These are phyloP conservation scores for Verbena officinalis DNA, from an alignment of 257 asterid species.

Conservation along the genomic window DNA sequence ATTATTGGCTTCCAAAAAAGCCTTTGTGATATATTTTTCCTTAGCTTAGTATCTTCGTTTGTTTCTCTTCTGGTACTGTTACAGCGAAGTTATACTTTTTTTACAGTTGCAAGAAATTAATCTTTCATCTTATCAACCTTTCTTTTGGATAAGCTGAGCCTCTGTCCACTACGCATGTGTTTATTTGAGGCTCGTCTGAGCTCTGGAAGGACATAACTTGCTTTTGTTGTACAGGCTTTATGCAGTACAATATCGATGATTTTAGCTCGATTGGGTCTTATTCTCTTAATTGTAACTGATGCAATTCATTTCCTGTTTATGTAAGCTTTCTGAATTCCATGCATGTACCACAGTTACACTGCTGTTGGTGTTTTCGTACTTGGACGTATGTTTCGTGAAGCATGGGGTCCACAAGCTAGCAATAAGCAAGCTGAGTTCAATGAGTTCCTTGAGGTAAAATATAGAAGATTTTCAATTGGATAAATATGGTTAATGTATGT, in stretches of 20 bases:
- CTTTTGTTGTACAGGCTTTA: constrained; percentile 1
- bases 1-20: not conserved
- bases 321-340: constrained; percentile 35
- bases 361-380: constrained; percentile 99
- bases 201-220: constrained; percentile 23
- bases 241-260: constrained; percentile 20
- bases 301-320: constrained; percentile 27
- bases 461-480: constrained; percentile 10
- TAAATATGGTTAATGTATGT: not conserved
- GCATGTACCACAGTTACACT: constrained; percentile 64
- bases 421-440: constrained; percentile 94
- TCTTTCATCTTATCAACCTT: not conserved
- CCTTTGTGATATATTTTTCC: not conserved
- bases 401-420: constrained; percentile 89
- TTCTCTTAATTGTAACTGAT: constrained; percentile 24
- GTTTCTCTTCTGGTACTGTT: constrained; percentile 1
- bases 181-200: constrained; percentile 1
- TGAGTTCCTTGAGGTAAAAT: constrained; percentile 76
- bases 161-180: not conserved
- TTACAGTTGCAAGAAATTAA: constrained; percentile 6
- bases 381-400: constrained; percentile 84
- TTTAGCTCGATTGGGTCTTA: too few species aligned
- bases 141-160: not conserved
- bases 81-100: not conserved
- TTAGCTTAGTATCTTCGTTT: not conserved